Evolutionary conservation across 1,284 basidiomycete genomes (phyloP), one percentile per base, ranked within the genome.

Genomic region (Testicularia cyperi): DNA sequence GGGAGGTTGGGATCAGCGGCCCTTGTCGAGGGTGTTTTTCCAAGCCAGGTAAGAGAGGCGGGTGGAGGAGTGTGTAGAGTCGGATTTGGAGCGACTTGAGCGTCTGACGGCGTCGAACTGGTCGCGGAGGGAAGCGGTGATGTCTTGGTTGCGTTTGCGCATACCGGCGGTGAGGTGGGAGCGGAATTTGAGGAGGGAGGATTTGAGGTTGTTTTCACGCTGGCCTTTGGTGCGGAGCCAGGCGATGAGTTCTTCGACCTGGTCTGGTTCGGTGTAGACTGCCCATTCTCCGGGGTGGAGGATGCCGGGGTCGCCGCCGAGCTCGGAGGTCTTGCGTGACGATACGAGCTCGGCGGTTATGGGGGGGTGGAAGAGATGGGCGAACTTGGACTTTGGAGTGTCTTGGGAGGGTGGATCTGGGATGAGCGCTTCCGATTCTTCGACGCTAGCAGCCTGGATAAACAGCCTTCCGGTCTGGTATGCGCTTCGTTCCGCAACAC

Each of bases 211-310:
- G 30, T 86, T 79, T 77, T 97, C 94, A 36, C 92, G 85, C 38
- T 86, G 83, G 6, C 94, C 95, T 77, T 91, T 91, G 18, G 85
- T 82, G 72, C 96, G 92, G 16, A 98, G 81, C 92, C 92, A 97
- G 3, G 84, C 82, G 35, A 89, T 78, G 65, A 91, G 88, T 56
- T 86, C 84, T 33, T 89, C 86, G 46, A 95, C 78, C 88, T 92
- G 86, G 68, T 95, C 90, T 5, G 87, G 77, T 55, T 88, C 86
- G 41, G 88, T 86, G 78, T 89, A 96, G 21, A 85, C 85, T 8
- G 83, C 92, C 94, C 94, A 98, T 68, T 94, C 86, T 43, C 85
- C 86, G 16, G 85, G 79, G 10, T 79, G 81, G 25, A 96, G 80
- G 61, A 86, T 82, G 7, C 85, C 85, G 12, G 86, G 24, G 6